These are phyloP conservation scores for Leonotis leonurus DNA, from an alignment of 257 asterid species.

Conservation along the genomic window DNA sequence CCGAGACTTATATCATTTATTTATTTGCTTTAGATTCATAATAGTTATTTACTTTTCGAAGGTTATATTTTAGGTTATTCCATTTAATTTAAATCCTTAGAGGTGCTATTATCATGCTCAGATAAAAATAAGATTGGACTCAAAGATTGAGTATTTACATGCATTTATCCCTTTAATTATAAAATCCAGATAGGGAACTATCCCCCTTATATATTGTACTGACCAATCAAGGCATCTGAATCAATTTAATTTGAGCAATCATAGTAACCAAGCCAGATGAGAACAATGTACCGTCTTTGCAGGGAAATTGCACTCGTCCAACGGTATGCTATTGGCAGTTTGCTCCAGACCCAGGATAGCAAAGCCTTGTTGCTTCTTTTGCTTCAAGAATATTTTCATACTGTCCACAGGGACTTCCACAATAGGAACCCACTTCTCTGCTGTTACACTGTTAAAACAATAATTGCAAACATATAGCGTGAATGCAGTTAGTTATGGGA, in stretches of 20 bases:
- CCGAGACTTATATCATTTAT: no score
- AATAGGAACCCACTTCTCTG: slow-evolving; percentile 91
- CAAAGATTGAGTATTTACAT: no score
- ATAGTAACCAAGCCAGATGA: not conserved
- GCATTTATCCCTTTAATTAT: no score
- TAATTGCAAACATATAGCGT: not conserved
- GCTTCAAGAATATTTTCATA: slow-evolving; percentile 63
- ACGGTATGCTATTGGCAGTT: slow-evolving; percentile 86
- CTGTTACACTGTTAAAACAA: slow-evolving; percentile 61
- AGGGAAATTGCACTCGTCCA: slow-evolving; percentile 67
- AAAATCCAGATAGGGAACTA: no score
- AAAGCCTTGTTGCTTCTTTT: slow-evolving; percentile 74
- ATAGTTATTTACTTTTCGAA: no score
- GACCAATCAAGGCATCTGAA: not conserved
- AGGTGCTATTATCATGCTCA: no score
- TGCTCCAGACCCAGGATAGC: slow-evolving; percentile 90
- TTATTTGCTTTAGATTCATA: no score
- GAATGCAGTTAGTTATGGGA: not conserved
- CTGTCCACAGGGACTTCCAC: slow-evolving; percentile 72
- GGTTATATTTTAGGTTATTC: no score
- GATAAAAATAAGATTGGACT: no score
- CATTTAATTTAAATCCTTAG: no score
- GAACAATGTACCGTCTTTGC: slow-evolving; percentile 50
- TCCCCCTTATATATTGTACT: no score
- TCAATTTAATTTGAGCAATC: not conserved